phyloP scores from a whole-genome alignment of 1,284 basidiomycete species.

The Fomes fomentarius region DNA sequence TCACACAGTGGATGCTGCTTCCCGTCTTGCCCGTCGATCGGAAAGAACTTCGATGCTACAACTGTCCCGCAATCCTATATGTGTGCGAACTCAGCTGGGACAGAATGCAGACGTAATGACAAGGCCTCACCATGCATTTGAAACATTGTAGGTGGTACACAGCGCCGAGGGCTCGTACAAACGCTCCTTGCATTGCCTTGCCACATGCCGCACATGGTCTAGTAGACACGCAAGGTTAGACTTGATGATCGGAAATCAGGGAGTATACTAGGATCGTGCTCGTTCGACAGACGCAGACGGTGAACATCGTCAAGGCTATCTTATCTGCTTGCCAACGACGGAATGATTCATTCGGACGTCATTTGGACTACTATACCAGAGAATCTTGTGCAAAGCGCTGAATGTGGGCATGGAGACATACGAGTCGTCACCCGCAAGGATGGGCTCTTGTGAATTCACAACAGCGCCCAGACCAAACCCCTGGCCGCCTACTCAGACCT shows the following conservation, averaged over 20 bases:
- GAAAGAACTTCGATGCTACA: slow-evolving; percentile 99
- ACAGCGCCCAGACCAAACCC: too few relatives aligned
- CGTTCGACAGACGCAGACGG: slow-evolving; percentile 28
- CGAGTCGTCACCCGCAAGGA: too few relatives aligned
- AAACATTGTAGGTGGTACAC: slow-evolving; percentile 98
- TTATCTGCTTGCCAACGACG: too few relatives aligned
- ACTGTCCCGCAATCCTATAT: slow-evolving; percentile 92
- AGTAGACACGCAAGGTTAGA: slow-evolving; percentile 22
- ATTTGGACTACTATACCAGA: too few relatives aligned
- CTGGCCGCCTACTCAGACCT: too few relatives aligned
- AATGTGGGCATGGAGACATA: too few relatives aligned
- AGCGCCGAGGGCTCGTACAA: slow-evolving; percentile 93
- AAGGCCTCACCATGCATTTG: slow-evolving; percentile 83
- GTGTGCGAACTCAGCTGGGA: slow-evolving; percentile 17
- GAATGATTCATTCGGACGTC: too few relatives aligned
- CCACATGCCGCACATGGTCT: slow-evolving; percentile 77
- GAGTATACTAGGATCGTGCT: slow-evolving; percentile 22
- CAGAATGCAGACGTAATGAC: slow-evolving; percentile 12
- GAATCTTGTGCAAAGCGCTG: too few relatives aligned
- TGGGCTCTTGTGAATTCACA: too few relatives aligned
- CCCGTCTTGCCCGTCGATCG: slow-evolving; percentile 86
- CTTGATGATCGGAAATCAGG: slow-evolving; percentile 9
- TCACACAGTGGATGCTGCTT: slow-evolving; percentile 95
- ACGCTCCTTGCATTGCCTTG: slow-evolving; percentile 88
- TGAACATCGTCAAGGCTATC: too few relatives aligned